Base-by-base conservation (phyloP, 2,329 filamentous ascomycete genomes). In the Pseudogymnoascus sp. region DNA sequence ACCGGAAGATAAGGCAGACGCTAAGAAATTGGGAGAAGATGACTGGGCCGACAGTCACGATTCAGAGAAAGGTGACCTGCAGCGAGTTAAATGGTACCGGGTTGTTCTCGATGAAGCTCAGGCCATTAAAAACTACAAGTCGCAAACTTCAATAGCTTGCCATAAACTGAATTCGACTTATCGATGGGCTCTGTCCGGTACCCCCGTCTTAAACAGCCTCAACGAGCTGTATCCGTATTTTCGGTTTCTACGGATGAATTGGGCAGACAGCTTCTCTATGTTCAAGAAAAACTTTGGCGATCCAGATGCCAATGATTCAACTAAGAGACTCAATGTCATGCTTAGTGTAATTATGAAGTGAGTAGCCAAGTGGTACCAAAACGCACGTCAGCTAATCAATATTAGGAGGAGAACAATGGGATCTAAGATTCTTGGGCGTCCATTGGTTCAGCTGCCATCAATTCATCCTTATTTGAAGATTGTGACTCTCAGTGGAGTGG, bases 21-120 rank as follows among this genome's bases (percentile, higher is more conserved):
- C 97, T 77, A 96, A 92, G 92, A 96, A 92, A 68, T 80, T 93
- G 70, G 92, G 97, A 74, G 96, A 97, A 68, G 92, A 97, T 74
- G 96, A 96, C 76, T 97, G 92, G 92, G 92, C 93, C 0, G 96
- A 97, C 78, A 92, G 92, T 14, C 91, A 92, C 6, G 11, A 40
- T 60, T 18, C 28, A 8, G 0, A 1, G 92, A 92, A 76, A 3
- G 77, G 76, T 0, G 59, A 70, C 4, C 68, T 80, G 1, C 78
- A 79, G 65, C 59, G 63, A 1, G 67, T 78, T 3, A 70, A 74
- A 0, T 84, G 78, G 74, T 77, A 81, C 42, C 73, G 84, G 1
- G 65, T 86, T 3, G 76, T 86, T 1, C 72, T 86, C 0, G 84
- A 86, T 53, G 84, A 86, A 67, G 82, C 79, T 0, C 83, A 85